A percentile compares a stretch with the other conserved stretches of the same genome.
Evolutionary conservation across 192 early-diverging fungal species (phyloP).

Genomic region (Backusella sp.): DNA sequence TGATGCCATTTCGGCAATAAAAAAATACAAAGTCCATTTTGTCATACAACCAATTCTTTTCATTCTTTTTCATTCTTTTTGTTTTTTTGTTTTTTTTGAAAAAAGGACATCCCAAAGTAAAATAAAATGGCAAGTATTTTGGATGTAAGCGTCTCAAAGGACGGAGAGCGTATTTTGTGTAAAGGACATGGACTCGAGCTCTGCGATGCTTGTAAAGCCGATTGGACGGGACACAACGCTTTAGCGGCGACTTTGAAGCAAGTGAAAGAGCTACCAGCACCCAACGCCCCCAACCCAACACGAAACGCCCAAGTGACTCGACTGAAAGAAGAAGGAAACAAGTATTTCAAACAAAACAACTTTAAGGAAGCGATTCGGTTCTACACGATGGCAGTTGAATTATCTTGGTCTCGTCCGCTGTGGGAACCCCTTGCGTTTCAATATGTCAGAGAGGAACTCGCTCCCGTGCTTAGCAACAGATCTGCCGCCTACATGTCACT

Average conservation of each 20-base stretch:
- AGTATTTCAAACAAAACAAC: constrained; percentile 76
- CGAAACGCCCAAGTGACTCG: constrained; percentile 54
- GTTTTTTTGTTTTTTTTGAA: background rate
- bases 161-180: constrained; percentile 60
- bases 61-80: background rate
- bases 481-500: constrained; percentile 64
- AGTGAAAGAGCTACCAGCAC: constrained; percentile 64
- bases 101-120: background rate
- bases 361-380: constrained; percentile 79
- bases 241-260: constrained; percentile 61
- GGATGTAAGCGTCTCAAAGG: constrained; percentile 21
- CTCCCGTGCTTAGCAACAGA: constrained; percentile 63
- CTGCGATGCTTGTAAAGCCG: constrained; percentile 59
- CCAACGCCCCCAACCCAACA: constrained; percentile 55
- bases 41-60: background rate
- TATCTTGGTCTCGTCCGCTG: constrained; percentile 68
- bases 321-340: constrained; percentile 82
- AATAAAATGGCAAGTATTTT: constrained; percentile 7
- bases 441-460: constrained; percentile 58
- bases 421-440: constrained; percentile 71
- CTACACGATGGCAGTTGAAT: constrained; percentile 86
- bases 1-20: background rate
- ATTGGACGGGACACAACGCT: constrained; percentile 64
- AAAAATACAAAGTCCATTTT: background rate
- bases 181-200: constrained; percentile 58